Conservation (phyloP, 139 green algal species). For the Chlamydomonas incerta region DNA sequence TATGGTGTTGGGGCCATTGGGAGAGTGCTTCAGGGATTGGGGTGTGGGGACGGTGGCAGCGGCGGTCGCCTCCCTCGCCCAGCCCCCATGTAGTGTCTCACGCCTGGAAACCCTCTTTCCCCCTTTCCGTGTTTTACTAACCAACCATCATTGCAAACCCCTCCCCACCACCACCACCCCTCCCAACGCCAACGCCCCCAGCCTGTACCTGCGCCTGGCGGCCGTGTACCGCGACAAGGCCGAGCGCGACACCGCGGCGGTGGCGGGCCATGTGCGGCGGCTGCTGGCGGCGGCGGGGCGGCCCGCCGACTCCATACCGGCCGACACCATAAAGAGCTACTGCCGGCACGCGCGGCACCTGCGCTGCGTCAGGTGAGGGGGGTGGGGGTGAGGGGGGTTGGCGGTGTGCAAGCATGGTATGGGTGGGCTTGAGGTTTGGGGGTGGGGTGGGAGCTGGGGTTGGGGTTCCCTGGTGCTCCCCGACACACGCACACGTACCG, state of each 20-base stretch:
- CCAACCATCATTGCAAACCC: no score
- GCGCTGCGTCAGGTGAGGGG: constrained; percentile 59
- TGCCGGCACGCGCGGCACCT: constrained; percentile 90
- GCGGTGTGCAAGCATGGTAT: no score
- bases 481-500: no score
- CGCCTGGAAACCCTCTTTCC: neutral
- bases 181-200: constrained; percentile 9
- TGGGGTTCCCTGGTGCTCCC: no score
- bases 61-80: no score
- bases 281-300: constrained; percentile 72
- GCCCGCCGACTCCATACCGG: constrained; percentile 57
- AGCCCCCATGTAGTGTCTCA: no score
- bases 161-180: neutral
- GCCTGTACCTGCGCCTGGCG: constrained; percentile 88
- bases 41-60: no score
- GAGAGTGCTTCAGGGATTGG: no score
- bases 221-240: constrained; percentile 87
- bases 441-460: no score
- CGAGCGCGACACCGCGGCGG: constrained; percentile 74
- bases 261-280: constrained; percentile 66
- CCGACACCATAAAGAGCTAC: constrained; percentile 68
- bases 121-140: no score
- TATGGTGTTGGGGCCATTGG: no score
- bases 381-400: neutral
- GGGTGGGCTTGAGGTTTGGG: no score